Evolutionary conservation across 2,329 filamentous ascomycete species (phyloP), one percentile per base, ranked within the genome.

Genomic region (Talaromyces sp.): DNA sequence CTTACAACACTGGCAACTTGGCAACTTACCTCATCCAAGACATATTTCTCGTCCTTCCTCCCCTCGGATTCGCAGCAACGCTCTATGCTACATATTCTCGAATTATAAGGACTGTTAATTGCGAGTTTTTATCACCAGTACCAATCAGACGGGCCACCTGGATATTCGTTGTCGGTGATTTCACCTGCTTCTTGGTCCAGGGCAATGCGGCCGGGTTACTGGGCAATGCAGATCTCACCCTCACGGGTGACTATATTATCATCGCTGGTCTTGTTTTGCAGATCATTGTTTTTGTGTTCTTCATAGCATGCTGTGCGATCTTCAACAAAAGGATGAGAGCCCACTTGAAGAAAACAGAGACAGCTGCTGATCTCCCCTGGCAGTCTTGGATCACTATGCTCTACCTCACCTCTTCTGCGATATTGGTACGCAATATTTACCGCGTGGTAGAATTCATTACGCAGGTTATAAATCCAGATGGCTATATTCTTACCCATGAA

Each of bases 11-110:
- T n/a, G 59, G 54, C 1, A 52, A 33, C 14, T 44, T 61, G 47
- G 44, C 34, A 54, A 42, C 42, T 30, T 61, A 57, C 34, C 55
- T 61, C 28, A 34, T 61, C 18, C 59, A 61, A 44, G 59, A 47
- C 10, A 57, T 57, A 51, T 61, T 57, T 44, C 59, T 61, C 10
- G 59, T 61, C 16, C 53, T 61, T 52, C 23, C 59, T 12, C 59
- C 59, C 6, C 53, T 61, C 27, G 50, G 50, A 28, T 61, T 61
- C 33, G 59, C 59, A 16, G 59, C 59, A 57, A 52, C 59, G n/a
- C 18, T 61, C 23, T 61, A 61, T 16, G 56, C 56, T 44, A 50
- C 56, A 47, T 61, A 61, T 36, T 16, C 54, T 10, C 54, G 59
- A 23, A 61, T 61, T 18, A 47, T 61, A 10, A 51, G 42, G 51